phyloP scores from a whole-genome alignment of 148 eudicot genomes.

The Silene conica region DNA sequence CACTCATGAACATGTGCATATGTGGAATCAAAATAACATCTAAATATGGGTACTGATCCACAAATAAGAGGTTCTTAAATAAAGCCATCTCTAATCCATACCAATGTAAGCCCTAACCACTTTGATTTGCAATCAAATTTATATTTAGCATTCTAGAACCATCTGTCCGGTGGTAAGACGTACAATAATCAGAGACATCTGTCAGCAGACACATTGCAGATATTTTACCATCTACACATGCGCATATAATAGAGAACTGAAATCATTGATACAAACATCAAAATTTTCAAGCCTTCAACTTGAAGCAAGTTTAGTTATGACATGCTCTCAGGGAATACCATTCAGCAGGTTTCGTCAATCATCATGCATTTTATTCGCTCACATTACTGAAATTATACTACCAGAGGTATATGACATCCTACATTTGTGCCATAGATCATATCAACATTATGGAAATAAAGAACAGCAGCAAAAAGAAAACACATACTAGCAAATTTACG shows the following conservation, averaged over 20 bases:
- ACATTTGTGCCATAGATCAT: neutral
- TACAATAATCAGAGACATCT: neutral
- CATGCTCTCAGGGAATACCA: neutral
- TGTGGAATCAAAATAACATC: neutral
- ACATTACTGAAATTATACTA: neutral
- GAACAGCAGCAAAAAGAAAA: neutral
- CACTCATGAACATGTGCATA: too few relatives aligned
- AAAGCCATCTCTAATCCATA: neutral
- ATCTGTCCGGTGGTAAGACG: neutral
- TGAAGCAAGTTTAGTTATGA: neutral
- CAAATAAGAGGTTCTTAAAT: neutral
- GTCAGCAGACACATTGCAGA: neutral
- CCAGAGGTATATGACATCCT: neutral
- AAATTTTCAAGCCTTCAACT: neutral
- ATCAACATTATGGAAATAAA: neutral
- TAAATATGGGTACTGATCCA: neutral
- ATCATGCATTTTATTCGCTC: neutral
- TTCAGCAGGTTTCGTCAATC: neutral
- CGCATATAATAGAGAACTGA: neutral
- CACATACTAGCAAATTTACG: conserved; percentile 58
- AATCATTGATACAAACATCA: neutral
- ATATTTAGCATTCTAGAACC: neutral
- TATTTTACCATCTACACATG: neutral
- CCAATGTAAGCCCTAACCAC: neutral
- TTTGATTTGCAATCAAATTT: neutral